Evolutionary conservation across 75 land plant species (phyloP).

Genomic region (Picea sitchensis): DNA sequence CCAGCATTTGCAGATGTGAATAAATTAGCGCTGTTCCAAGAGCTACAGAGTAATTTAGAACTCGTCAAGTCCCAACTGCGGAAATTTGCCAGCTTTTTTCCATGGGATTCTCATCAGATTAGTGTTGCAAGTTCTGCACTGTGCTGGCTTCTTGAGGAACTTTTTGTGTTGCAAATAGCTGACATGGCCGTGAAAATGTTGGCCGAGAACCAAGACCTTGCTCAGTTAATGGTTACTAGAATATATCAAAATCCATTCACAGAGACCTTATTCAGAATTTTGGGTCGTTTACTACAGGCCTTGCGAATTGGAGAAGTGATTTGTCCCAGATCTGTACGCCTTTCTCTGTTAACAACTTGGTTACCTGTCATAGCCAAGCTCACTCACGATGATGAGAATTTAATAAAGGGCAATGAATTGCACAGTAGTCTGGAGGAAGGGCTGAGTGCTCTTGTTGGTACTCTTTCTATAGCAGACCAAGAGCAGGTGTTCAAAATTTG

Average conservation of each 20-base stretch:
- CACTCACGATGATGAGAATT: conserved; percentile 21
- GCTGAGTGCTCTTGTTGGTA: conserved; percentile 29
- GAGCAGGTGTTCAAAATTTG: conserved; percentile 35
- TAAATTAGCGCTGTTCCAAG: conserved; percentile 32
- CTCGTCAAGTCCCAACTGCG: conserved; percentile 27
- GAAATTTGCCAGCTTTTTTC: conserved; percentile 30
- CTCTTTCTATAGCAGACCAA: conserved; percentile 38
- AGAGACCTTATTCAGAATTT: conserved; percentile 30
- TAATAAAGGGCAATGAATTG: conserved; percentile 21
- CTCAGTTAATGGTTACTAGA: conserved; percentile 39
- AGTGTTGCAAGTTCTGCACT: conserved; percentile 31
- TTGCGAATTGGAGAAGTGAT: conserved; percentile 35
- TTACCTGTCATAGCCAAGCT: conserved; percentile 42
- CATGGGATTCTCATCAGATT: conserved; percentile 39
- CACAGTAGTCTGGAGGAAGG: conserved; percentile 32
- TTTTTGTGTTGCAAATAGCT: conserved; percentile 38
- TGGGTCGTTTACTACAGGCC: conserved; percentile 34
- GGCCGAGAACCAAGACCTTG: conserved; percentile 40
- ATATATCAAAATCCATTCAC: conserved; percentile 42
- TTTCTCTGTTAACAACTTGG: conserved; percentile 34
- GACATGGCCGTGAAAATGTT: conserved; percentile 34
- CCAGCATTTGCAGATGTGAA: conserved; percentile 42
- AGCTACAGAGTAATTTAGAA: conserved; percentile 28
- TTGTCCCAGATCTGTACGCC: conserved; percentile 13
- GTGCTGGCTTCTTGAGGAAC: conserved; percentile 40